Base-by-base conservation (phyloP, 164 flowering plant genomes). In the Kalanchoe fedtschenkoi region DNA sequence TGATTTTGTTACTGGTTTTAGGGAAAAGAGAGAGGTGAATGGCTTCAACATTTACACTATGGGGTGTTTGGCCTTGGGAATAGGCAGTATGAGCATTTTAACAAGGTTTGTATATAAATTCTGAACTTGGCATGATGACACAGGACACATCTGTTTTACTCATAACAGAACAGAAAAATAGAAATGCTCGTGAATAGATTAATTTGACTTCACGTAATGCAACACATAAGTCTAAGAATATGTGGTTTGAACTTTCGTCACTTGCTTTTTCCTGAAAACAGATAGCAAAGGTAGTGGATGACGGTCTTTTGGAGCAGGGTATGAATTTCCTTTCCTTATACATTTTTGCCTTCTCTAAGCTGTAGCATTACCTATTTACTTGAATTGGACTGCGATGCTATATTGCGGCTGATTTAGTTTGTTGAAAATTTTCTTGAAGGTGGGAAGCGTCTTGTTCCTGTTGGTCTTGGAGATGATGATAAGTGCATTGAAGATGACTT, bases 401-500 rank as follows among this genome's bases (percentile, higher is more conserved):
- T n/a, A n/a, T n/a, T n/a, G n/a, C n/a, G n/a, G n/a, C n/a, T n/a
- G n/a, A n/a, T n/a, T n/a, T n/a, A n/a, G n/a, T n/a, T n/a, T n/a
- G n/a, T n/a, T n/a, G n/a, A n/a, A n/a, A n/a, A n/a, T n/a, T 58
- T 34, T 19, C 5, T 33, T 71, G 28, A 74, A 93, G 99, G 99
- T 72, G 97, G 74, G 4, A 79, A 88, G 74, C 89, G 91, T 30
- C 78, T 93, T 68, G 85, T 83, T 16, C 80, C 83, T 4, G 87
- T 90, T 41, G 99, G 99, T 74, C 86, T 93, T 58, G 99, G 99
- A 37, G 97, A 93, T 76, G 99, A 93, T 82, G 99, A 93, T 69
- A 92, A 93, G 60, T 93, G 99, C 76, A 87, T 93, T 69, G 99
- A 93, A 71, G 99, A 93, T 80, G 99, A 93, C 75, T 93, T 93